These are phyloP conservation scores for Leccinellum rugosiceps DNA, from an alignment of 768 basidiomycete genomes.

Conservation along the genomic window DNA sequence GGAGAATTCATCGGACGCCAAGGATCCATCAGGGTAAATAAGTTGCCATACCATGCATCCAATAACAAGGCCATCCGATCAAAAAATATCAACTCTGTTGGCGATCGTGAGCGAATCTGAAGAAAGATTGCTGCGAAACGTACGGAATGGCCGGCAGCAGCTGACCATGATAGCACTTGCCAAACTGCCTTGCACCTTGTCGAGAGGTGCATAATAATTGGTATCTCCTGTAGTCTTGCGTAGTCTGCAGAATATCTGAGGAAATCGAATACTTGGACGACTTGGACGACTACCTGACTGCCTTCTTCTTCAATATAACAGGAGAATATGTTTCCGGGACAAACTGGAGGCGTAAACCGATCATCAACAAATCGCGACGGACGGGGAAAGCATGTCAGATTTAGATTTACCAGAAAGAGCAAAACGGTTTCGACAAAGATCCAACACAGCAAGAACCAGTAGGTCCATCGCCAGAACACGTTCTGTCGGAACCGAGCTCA, in stretches of 20 bases:
- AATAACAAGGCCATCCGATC: conserved; percentile 79
- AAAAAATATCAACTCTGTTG: conserved; percentile 53
- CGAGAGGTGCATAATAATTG: conserved; percentile 57
- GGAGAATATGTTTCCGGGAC: conserved; percentile 74
- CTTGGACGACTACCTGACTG: conserved; percentile 38
- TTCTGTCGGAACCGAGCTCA: conserved; percentile 35
- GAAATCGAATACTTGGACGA: background rate
- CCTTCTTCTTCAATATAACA: conserved; percentile 58
- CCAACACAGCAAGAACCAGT: conserved; percentile 70
- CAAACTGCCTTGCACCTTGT: conserved; percentile 46
- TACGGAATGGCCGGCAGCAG: conserved; percentile 71
- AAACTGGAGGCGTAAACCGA: conserved; percentile 35
- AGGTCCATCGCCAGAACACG: conserved; percentile 74
- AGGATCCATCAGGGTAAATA: background rate
- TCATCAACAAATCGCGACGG: background rate
- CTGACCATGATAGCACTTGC: conserved; percentile 49
- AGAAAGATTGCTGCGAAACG: conserved; percentile 20
- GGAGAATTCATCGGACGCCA: background rate
- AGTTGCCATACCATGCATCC: conserved; percentile 54
- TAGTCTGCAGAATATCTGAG: conserved; percentile 29
- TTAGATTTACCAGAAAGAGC: conserved; percentile 46
- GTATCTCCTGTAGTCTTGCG: conserved; percentile 54
- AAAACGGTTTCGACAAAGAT: conserved; percentile 49
- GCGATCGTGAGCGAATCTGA: background rate
- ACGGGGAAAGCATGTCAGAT: conserved; percentile 10